These are phyloP conservation scores for Lecanicillium sp. DNA, from an alignment of 2,329 filamentous ascomycete species.

Conservation along the genomic window DNA sequence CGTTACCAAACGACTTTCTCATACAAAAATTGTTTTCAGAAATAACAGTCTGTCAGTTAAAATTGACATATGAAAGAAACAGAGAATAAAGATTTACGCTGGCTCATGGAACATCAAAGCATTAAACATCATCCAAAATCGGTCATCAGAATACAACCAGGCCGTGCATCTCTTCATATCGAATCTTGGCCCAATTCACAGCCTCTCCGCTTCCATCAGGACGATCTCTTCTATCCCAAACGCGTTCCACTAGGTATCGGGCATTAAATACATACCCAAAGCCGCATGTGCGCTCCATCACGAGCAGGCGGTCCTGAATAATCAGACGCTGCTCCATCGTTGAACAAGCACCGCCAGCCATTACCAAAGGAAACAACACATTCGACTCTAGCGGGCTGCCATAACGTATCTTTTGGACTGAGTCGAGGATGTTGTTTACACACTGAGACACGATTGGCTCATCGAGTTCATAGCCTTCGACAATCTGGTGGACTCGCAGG, in stretches of 20 bases:
- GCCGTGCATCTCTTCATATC: conserved; percentile 27
- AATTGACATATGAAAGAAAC: too few relatives aligned
- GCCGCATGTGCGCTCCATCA: conserved; percentile 34
- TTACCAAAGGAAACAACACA: conserved; percentile 32
- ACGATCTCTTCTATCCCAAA: conserved; percentile 26
- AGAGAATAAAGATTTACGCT: too few relatives aligned
- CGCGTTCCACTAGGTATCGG: conserved; percentile 28
- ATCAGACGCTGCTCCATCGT: conserved; percentile 26
- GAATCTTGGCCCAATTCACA: conserved; percentile 26
- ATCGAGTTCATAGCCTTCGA: conserved; percentile 29
- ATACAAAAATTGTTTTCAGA: too few relatives aligned
- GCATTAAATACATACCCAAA: conserved; percentile 34
- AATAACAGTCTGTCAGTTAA: too few relatives aligned
- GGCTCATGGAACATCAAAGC: too few relatives aligned
- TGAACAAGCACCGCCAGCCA: conserved; percentile 29
- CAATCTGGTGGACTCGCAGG: conserved; percentile 32
- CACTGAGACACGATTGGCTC: conserved; percentile 24
- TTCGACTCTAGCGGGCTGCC: conserved; percentile 31
- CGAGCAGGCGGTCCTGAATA: conserved; percentile 29
- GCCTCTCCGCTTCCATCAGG: conserved; percentile 17
- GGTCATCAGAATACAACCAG: conserved; percentile 21
- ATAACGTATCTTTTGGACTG: conserved; percentile 30
- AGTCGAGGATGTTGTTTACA: conserved; percentile 25
- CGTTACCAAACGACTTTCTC: too few relatives aligned
- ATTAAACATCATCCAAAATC: background rate